Evolutionary conservation across 1,284 basidiomycete species (phyloP), one percentile per base, ranked within the genome.

Genomic region (Boletus sp.): DNA sequence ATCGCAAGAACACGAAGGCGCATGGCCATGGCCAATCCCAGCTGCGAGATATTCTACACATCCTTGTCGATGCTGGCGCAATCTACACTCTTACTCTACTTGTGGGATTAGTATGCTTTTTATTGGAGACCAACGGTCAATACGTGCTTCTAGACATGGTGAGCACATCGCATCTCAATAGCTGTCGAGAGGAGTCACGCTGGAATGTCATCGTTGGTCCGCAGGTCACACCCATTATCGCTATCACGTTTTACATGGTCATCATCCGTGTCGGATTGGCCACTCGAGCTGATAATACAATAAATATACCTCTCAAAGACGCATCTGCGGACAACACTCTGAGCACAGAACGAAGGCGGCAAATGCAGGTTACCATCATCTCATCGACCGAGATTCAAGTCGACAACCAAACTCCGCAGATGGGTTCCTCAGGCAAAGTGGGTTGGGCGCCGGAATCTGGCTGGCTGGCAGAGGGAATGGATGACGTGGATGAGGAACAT

Each of bases 21-120:
- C 49, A 38, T 35, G 46, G 0, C 27, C 27, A 46, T n/a, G 44
- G 27, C 30, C 25, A 28, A 6, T 67, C 64, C 14, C 58, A 52
- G 13, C 48, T 69, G 13, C 64, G 64, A 4, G 59, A 60, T 1
- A 46, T 71, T 37, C 28, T 70, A 27, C 50, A 53, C 44, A 48
- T 73, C 38, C 43, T 73, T 4, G 1, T 70, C 19, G 71, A 70
- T 28, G 68, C 69, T 11, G 68, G 68, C 21, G 33, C 49, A 9
- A 63, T 71, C 7, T 70, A 71, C 31, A 63, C 68, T 25, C 2
- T 66, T 48, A 56, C 58, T 14, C 68, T 73, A 13, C 17, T 68
- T 17, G 50, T 47, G 5, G 51, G 43, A 1, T 35, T 70, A 21
- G 25, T 64, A 9, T 63, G 62, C 47, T 67, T 25, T 25, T 25